These are phyloP conservation scores for Auricularia sp. DNA, from an alignment of 768 basidiomycete species.

Conservation along the genomic window DNA sequence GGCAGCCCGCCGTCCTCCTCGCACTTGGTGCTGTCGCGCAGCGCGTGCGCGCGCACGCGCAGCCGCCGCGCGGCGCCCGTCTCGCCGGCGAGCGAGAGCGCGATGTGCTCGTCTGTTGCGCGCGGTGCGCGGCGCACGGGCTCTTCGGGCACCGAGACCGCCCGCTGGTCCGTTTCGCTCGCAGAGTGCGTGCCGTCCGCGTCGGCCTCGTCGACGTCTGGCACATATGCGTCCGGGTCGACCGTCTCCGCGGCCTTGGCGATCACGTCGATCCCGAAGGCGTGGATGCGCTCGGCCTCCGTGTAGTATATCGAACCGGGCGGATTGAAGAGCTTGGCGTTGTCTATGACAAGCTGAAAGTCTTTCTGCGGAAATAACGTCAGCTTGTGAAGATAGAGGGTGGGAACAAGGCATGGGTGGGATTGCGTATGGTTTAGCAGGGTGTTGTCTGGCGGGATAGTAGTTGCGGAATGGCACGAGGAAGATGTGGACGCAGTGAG, in stretches of 20 bases:
- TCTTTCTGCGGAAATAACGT: conserved; percentile 37
- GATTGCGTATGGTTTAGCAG: no score
- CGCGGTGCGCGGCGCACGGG: conserved; percentile 3
- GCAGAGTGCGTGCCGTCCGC: conserved; percentile 80
- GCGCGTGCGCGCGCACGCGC: conserved; percentile 3
- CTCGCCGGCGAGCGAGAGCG: conserved; percentile 32
- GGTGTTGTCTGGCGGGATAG: no score
- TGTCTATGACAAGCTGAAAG: conserved; percentile 58
- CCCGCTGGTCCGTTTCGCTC: conserved; percentile 13
- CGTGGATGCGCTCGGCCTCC: conserved; percentile 64
- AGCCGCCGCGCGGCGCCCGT: conserved; percentile 17
- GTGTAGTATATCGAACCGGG: conserved; percentile 61
- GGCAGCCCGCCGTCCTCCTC: conserved; percentile 66
- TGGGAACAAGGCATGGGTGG: not conserved
- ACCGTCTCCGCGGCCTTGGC: conserved; percentile 42
- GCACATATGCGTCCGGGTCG: conserved; percentile 13
- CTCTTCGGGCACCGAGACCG: conserved; percentile 22
- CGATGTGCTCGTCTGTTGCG: conserved; percentile 13
- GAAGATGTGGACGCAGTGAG: no score
- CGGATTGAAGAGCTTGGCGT: conserved; percentile 70
- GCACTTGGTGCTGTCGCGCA: conserved; percentile 35
- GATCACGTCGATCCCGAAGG: conserved; percentile 66
- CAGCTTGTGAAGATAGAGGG: not conserved
- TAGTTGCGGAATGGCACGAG: no score
- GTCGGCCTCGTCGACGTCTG: conserved; percentile 72